A percentile compares a stretch with the other conserved stretches of the same genome.
phyloP scores from a whole-genome alignment of 176 grass and related monocot genomes.

The Zoysia pacifica region DNA sequence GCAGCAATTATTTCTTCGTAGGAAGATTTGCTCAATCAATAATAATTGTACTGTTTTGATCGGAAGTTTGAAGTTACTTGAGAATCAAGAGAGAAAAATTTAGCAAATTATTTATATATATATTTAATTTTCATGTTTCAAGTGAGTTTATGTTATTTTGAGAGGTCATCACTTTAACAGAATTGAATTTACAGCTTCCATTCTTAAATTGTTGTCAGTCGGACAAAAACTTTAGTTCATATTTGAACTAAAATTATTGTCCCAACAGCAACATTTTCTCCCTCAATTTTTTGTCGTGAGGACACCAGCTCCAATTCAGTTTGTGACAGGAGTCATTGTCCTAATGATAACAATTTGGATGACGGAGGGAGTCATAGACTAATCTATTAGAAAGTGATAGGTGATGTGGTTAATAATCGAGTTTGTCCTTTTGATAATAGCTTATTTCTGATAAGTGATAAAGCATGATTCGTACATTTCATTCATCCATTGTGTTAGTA shows the following conservation, averaged over 20 bases:
- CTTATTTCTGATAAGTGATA: neutral
- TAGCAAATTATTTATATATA: neutral
- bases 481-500: neutral
- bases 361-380: too few relatives aligned
- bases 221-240: too few relatives aligned
- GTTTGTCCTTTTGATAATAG: too few relatives aligned
- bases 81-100: neutral
- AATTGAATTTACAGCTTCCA: neutral
- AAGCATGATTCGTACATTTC: neutral
- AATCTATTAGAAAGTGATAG: neutral
- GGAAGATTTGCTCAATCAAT: neutral
- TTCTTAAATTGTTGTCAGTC: too few relatives aligned
- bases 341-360: too few relatives aligned
- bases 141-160: neutral
- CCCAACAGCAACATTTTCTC: too few relatives aligned
- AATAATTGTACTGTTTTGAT: neutral
- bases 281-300: too few relatives aligned
- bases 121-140: neutral
- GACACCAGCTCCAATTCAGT: too few relatives aligned
- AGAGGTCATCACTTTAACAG: neutral
- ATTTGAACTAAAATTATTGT: too few relatives aligned
- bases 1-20: neutral
- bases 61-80: neutral
- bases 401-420: too few relatives aligned
- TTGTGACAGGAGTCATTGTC: too few relatives aligned